Conservation (phyloP, 495 filamentous ascomycete species). For the Podospora anserina region DNA sequence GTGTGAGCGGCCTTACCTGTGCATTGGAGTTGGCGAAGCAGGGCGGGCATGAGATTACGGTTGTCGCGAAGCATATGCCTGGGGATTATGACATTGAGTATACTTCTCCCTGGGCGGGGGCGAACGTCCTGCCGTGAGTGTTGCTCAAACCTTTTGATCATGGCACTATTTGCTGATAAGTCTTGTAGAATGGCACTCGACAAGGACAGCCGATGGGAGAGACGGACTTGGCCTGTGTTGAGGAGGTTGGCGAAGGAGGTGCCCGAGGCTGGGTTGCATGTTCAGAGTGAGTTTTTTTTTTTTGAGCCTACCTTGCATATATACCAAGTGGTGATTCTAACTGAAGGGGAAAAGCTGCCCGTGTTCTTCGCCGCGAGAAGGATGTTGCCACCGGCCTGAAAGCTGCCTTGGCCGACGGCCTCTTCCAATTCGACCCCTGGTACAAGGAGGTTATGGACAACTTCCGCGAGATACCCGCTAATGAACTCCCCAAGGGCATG, state of each 20-base stretch:
- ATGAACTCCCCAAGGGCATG: conserved; percentile 56
- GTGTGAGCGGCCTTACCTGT: conserved; percentile 88
- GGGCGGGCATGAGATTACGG: conserved; percentile 63
- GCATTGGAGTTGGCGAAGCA: conserved; percentile 77
- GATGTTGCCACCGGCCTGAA: conserved; percentile 30
- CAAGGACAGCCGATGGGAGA: conserved; percentile 56
- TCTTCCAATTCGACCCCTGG: conserved; percentile 74
- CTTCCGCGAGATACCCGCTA: conserved; percentile 55
- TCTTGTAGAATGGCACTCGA: conserved; percentile 28
- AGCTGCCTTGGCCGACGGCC: conserved; percentile 47
- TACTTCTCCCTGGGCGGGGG: conserved; percentile 91
- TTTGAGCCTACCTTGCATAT: too few relatives aligned
- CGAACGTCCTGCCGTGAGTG: conserved; percentile 80
- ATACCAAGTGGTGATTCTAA: background rate
- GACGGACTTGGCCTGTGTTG: conserved; percentile 64
- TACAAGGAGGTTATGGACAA: conserved; percentile 73
- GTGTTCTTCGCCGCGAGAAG: conserved; percentile 42
- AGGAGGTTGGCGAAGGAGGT: conserved; percentile 63
- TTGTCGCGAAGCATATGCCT: conserved; percentile 95
- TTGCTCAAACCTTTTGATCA: background rate
- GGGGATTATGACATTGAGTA: conserved; percentile 98
- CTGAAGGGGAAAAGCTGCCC: conserved; percentile 32
- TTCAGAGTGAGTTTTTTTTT: conserved; percentile 56
- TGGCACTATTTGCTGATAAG: background rate
- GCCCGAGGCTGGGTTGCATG: conserved; percentile 87